phyloP scores from a whole-genome alignment of 306 rosid species.

The Ammopiptanthus mongolicus region DNA sequence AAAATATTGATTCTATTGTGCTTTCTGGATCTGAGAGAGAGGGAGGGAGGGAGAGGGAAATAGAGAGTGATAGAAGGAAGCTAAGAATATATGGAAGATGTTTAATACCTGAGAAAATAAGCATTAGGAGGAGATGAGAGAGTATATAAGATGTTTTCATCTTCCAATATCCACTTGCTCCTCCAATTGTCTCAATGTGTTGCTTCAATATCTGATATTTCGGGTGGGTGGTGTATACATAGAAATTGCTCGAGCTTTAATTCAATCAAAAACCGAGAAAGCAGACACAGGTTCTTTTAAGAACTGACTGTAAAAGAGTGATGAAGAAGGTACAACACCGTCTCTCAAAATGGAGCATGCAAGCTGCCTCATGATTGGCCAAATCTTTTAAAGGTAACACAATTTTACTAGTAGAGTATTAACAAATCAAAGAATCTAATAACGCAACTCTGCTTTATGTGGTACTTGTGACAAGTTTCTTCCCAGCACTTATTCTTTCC shows the following conservation, averaged over 20 bases:
- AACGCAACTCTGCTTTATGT: background rate
- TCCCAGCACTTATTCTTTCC: slow-evolving; percentile 23
- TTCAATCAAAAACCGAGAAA: background rate
- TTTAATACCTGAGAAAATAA: slow-evolving; percentile 39
- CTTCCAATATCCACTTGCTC: background rate
- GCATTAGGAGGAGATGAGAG: slow-evolving; percentile 24
- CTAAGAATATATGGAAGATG: background rate
- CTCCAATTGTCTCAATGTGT: background rate
- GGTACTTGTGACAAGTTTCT: background rate
- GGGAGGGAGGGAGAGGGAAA: background rate
- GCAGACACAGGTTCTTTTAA: background rate
- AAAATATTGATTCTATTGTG: background rate
- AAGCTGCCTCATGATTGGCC: background rate
- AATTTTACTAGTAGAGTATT: slow-evolving; percentile 8
- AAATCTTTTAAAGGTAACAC: background rate
- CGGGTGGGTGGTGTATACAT: background rate
- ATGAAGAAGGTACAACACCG: background rate
- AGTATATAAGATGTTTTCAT: slow-evolving; percentile 29
- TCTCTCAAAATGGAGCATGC: background rate
- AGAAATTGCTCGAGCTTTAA: background rate
- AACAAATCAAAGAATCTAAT: slow-evolving; percentile 11
- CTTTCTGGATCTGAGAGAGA: background rate
- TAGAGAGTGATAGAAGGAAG: background rate
- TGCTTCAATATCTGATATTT: background rate
- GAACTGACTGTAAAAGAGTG: slow-evolving; percentile 8